Conservation (phyloP, 2,329 filamentous ascomycete genomes). For the Clarireedia homoeocarpa region DNA sequence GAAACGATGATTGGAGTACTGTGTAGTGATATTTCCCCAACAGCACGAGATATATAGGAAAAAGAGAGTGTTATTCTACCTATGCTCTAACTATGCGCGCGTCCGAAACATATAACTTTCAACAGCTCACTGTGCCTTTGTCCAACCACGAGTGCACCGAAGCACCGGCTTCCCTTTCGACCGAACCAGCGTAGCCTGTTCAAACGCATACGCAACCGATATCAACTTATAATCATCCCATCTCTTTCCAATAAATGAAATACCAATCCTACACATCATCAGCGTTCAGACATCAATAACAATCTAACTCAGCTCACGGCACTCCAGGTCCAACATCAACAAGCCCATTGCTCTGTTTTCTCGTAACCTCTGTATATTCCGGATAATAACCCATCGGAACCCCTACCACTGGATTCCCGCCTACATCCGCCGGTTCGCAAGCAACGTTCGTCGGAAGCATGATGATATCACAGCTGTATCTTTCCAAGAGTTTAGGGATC, state of each 20-base stretch:
- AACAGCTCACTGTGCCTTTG: too few species aligned
- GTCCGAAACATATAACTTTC: too few species aligned
- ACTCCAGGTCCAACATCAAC: not conserved
- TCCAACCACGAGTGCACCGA: not conserved
- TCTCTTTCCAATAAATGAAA: slow-evolving; percentile 51
- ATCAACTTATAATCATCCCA: slow-evolving; percentile 55
- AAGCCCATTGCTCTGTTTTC: not conserved
- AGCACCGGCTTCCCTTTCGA: not conserved
- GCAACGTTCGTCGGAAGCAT: not conserved
- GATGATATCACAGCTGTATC: slow-evolving; percentile 1
- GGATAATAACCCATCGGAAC: slow-evolving; percentile 4
- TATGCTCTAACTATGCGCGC: too few species aligned
- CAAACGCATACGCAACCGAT: slow-evolving; percentile 58
- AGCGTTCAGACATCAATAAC: not conserved
- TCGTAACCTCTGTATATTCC: not conserved
- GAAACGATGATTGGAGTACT: too few species aligned
- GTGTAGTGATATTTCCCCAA: too few species aligned
- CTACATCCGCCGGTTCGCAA: not conserved
- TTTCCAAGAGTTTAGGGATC: slow-evolving; percentile 1
- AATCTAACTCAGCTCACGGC: not conserved
- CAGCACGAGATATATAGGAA: too few species aligned
- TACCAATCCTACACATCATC: not conserved
- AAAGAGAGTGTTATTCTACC: too few species aligned
- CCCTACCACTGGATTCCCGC: not conserved
- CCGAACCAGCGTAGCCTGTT: slow-evolving; percentile 31